Evolutionary conservation across 805 yeast genomes (phyloP).

Genomic region (Deakozyma indianensis): DNA sequence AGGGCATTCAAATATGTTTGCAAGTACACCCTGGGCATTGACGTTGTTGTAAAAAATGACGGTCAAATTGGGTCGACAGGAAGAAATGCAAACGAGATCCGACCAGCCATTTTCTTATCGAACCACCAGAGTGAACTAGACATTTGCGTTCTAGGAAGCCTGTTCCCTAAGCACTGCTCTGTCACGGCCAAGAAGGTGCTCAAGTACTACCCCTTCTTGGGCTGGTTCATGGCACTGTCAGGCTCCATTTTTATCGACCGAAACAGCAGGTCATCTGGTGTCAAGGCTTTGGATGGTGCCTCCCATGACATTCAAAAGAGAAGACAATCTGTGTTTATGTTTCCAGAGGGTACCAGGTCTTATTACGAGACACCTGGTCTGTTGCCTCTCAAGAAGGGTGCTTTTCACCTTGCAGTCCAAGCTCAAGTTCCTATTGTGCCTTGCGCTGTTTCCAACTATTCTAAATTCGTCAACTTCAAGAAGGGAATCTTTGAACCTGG

Average conservation of each 20-base stretch:
- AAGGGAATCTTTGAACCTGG: conserved; percentile 59
- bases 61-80: neutral
- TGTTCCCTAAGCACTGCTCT: conserved; percentile 78
- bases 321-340: conserved; percentile 70
- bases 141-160: conserved; percentile 61
- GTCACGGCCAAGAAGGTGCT: conserved; percentile 86
- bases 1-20: conserved; percentile 57
- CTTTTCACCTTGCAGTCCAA: conserved; percentile 92
- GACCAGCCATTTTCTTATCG: conserved; percentile 69
- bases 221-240: conserved; percentile 90
- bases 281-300: conserved; percentile 59
- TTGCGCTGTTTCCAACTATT: conserved; percentile 73
- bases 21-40: conserved; percentile 52
- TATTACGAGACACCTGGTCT: conserved; percentile 51
- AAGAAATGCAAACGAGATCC: conserved; percentile 28
- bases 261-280: conserved; percentile 57
- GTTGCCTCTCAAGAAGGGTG: conserved; percentile 91
- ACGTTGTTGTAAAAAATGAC: conserved; percentile 51
- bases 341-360: conserved; percentile 97
- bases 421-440: conserved; percentile 86
- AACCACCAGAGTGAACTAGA: conserved; percentile 91
- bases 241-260: conserved; percentile 90
- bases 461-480: conserved; percentile 50
- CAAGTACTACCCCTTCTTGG: conserved; percentile 76
- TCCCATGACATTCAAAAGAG: conserved; percentile 42